Evolutionary conservation across 768 basidiomycete species (phyloP).

Genomic region (Dioszegia crocea): DNA sequence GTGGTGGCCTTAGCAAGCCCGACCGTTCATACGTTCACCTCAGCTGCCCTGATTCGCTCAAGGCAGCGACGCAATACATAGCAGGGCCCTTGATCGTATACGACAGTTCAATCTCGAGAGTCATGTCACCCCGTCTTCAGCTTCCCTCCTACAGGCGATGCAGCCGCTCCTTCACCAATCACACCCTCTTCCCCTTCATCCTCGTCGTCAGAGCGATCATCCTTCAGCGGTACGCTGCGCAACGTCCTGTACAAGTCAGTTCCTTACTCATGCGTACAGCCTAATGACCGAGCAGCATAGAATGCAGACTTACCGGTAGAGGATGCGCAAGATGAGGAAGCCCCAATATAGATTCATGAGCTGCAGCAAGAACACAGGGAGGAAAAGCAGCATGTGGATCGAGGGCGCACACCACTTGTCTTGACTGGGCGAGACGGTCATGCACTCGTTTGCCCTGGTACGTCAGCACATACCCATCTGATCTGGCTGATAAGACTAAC

Average conservation of each 20-base stretch:
- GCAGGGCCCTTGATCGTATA: no score
- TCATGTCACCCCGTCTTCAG: no score
- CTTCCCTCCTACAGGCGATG: no score
- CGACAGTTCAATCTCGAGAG: no score
- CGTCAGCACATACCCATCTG: neutral
- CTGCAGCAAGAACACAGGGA: conserved; percentile 70
- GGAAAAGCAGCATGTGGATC: conserved; percentile 56
- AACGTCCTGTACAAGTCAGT: neutral
- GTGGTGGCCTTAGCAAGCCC: no score
- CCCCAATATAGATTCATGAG: conserved; percentile 91
- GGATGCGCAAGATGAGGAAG: conserved; percentile 72
- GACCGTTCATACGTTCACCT: no score
- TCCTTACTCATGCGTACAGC: neutral
- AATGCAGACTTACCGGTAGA: conserved; percentile 63
- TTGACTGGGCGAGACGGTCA: conserved; percentile 51
- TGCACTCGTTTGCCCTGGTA: conserved; percentile 13
- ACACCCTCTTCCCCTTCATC: neutral
- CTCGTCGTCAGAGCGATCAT: neutral
- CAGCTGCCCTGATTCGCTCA: no score
- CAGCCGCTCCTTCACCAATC: neutral
- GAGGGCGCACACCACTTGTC: conserved; percentile 71
- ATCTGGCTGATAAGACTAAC: conserved; percentile 51
- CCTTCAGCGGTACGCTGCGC: neutral
- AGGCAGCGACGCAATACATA: no score
- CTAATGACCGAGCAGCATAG: no score